These are phyloP conservation scores for Tuctoria greenei DNA, from an alignment of 176 grass and related monocot genomes.

Conservation along the genomic window DNA sequence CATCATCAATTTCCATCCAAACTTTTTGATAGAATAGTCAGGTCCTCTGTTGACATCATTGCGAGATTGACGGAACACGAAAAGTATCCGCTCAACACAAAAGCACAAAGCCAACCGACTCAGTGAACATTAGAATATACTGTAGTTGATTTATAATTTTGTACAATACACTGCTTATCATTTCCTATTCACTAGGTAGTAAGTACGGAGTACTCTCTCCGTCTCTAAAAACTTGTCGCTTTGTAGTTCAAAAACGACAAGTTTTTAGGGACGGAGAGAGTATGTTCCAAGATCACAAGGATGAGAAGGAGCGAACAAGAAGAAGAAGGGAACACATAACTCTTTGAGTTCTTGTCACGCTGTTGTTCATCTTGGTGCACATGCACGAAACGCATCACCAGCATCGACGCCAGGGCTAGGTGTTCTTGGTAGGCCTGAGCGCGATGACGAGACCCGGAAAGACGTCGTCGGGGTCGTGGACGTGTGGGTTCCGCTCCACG, in stretches of 20 bases:
- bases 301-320: neutral
- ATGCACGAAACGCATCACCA: too few relatives aligned
- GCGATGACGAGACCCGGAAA: slow-evolving; percentile 90
- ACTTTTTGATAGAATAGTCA: neutral
- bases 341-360: slow-evolving; percentile 4
- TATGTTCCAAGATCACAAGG: slow-evolving; percentile 1
- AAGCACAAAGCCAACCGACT: neutral
- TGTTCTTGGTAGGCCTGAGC: slow-evolving; percentile 66
- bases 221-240: too few relatives aligned
- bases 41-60: neutral
- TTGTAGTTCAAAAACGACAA: too few relatives aligned
- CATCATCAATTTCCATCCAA: neutral
- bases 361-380: neutral
- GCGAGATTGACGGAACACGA: neutral
- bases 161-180: neutral
- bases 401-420: neutral
- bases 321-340: neutral
- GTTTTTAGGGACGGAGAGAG: too few relatives aligned
- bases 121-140: neutral
- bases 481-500: slow-evolving; percentile 90
- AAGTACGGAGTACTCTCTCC: too few relatives aligned
- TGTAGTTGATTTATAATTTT: neutral
- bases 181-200: neutral
- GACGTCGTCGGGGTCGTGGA: slow-evolving; percentile 98
- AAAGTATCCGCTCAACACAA: neutral